These are phyloP conservation scores for Breviolum minutum DNA, from an alignment of 73 alveolate species.

Conservation along the genomic window DNA sequence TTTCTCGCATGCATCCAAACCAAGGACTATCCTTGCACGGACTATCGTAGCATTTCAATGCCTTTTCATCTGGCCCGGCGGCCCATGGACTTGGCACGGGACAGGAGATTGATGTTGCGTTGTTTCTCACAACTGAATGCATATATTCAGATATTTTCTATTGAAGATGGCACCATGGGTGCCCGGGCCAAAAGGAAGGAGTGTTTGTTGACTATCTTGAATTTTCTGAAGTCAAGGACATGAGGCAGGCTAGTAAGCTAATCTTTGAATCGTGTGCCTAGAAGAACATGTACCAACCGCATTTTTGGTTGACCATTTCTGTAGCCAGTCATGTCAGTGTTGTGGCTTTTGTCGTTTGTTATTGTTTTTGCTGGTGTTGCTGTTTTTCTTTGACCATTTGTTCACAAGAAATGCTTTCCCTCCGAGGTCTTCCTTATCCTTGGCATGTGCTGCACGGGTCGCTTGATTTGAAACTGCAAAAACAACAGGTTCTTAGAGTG, in stretches of 20 bases:
- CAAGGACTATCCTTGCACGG: slow-evolving; percentile 87
- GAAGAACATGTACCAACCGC: too few relatives aligned
- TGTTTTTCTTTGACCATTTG: not conserved
- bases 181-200: too few relatives aligned
- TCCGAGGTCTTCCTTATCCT: slow-evolving; percentile 58
- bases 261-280: too few relatives aligned
- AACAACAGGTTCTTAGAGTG: not conserved
- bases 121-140: too few relatives aligned
- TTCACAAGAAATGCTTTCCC: not conserved
- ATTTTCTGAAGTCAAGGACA: too few relatives aligned
- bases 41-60: slow-evolving; percentile 57
- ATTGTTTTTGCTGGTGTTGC: not conserved
- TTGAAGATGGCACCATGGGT: too few relatives aligned
- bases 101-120: not conserved
- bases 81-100: too few relatives aligned
- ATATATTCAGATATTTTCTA: too few relatives aligned
- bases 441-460: slow-evolving; percentile 92
- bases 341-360: too few relatives aligned
- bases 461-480: not conserved
- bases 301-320: not conserved
- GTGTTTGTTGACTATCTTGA: too few relatives aligned
- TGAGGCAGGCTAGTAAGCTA: too few relatives aligned
- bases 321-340: not conserved
- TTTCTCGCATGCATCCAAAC: not conserved
- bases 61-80: slow-evolving; percentile 50